phyloP scores from a whole-genome alignment of 1,139 yeast species.

The Yamadazyma diddensiae region DNA sequence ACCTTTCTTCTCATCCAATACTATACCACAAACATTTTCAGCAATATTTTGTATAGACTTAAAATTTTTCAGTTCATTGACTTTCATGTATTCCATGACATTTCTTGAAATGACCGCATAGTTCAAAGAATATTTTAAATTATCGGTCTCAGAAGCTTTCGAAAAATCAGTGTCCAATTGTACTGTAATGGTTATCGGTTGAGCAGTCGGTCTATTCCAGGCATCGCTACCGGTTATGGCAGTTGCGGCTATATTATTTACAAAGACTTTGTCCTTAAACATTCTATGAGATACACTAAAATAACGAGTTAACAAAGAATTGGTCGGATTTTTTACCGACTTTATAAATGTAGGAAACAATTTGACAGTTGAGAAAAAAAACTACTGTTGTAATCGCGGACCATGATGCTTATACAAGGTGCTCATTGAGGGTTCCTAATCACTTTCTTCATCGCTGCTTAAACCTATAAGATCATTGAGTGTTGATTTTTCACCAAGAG shows the following conservation, averaged over 20 bases:
- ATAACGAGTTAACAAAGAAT: too few relatives aligned
- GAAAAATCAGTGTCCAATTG: slow-evolving; percentile 66
- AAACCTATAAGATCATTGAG: slow-evolving; percentile 1
- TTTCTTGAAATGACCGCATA: slow-evolving; percentile 80
- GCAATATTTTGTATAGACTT: slow-evolving; percentile 58
- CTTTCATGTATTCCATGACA: slow-evolving; percentile 49
- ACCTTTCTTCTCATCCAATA: slow-evolving; percentile 46
- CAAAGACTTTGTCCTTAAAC: slow-evolving; percentile 53
- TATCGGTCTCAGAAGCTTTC: slow-evolving; percentile 71
- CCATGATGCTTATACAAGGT: too few relatives aligned
- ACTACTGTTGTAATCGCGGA: slow-evolving; percentile 1
- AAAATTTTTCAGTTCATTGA: slow-evolving; percentile 46
- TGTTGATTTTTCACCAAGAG: too few relatives aligned
- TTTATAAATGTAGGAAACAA: slow-evolving; percentile 8
- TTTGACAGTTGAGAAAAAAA: not conserved
- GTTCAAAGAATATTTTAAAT: slow-evolving; percentile 75
- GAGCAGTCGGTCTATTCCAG: slow-evolving; percentile 70
- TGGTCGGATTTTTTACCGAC: slow-evolving; percentile 20
- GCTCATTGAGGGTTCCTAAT: too few relatives aligned
- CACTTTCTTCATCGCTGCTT: not conserved
- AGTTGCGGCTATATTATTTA: slow-evolving; percentile 54
- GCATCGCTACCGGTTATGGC: slow-evolving; percentile 75
- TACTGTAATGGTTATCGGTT: slow-evolving; percentile 62
- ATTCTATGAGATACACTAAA: too few relatives aligned
- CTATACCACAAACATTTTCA: slow-evolving; percentile 45